These are phyloP conservation scores for Phytophthora uliginosa DNA, from an alignment of 352 stramenopile species.

Conservation along the genomic window DNA sequence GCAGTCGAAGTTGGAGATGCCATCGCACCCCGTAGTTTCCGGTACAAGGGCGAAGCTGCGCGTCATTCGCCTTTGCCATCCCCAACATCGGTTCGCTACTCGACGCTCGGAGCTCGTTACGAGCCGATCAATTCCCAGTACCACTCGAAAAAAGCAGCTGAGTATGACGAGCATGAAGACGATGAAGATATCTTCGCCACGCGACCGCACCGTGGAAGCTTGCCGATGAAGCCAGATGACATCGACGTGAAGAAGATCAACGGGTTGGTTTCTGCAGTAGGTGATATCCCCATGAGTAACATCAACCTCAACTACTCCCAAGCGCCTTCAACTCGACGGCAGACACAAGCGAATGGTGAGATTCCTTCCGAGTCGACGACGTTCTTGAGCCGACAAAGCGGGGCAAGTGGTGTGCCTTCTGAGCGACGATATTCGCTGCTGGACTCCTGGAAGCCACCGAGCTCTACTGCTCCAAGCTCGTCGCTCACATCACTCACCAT, in stretches of 20 bases:
- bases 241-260: conserved; percentile 28
- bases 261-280: conserved; percentile 10
- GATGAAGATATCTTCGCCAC: conserved; percentile 41
- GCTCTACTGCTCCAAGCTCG: conserved; percentile 62
- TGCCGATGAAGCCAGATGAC: conserved; percentile 40
- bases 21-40: conserved; percentile 69
- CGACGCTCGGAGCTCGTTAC: conserved; percentile 71
- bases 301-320: conserved; percentile 43
- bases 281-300: conserved; percentile 43
- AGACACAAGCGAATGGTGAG: conserved; percentile 18
- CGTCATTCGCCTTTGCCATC: conserved; percentile 51
- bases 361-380: conserved; percentile 40
- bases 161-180: conserved; percentile 69
- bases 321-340: conserved; percentile 17
- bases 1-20: conserved; percentile 61
- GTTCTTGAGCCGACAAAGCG: conserved; percentile 42
- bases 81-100: conserved; percentile 53
- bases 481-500: conserved; percentile 82
- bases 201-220: conserved; percentile 47
- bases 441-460: conserved; percentile 77
- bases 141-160: conserved; percentile 73
- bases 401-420: conserved; percentile 39
- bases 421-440: conserved; percentile 78
- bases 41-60: conserved; percentile 60
- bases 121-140: conserved; percentile 77